These are phyloP conservation scores for Hygrophoropsis aurantiaca DNA, from an alignment of 768 basidiomycete species.

Conservation along the genomic window DNA sequence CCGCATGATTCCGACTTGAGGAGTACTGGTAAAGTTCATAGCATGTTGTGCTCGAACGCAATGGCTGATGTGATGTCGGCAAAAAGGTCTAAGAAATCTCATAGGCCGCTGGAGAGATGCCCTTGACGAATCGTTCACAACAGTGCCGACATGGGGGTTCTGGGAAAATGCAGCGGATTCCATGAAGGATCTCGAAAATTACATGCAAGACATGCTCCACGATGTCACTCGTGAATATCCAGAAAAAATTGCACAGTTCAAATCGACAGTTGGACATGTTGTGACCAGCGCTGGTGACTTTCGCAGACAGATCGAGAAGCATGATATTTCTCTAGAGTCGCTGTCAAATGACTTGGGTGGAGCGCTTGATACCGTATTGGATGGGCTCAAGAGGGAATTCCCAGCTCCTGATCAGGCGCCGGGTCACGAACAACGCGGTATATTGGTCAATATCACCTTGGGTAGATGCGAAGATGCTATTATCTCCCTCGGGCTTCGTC, in stretches of 20 bases:
- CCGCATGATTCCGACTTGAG: too few species aligned
- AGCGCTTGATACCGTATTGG: slow-evolving; percentile 14
- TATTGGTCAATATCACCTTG: slow-evolving; percentile 19
- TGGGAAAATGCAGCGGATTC: slow-evolving; percentile 10
- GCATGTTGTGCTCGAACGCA: too few species aligned
- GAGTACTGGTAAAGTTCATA: too few species aligned
- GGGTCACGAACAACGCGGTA: slow-evolving; percentile 23
- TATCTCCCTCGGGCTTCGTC: slow-evolving; percentile 17
- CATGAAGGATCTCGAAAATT: slow-evolving; percentile 9
- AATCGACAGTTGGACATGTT: slow-evolving; percentile 14
- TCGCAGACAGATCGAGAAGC: neutral
- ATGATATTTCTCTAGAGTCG: slow-evolving; percentile 8
- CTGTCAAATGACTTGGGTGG: slow-evolving; percentile 18
- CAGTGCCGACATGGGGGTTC: neutral
- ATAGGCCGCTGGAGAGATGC: too few species aligned
- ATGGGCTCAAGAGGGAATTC: slow-evolving; percentile 25
- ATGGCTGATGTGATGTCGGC: too few species aligned
- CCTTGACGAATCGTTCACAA: too few species aligned
- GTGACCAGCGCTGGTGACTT: slow-evolving; percentile 15
- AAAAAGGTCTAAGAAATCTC: too few species aligned
- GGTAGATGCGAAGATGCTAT: slow-evolving; percentile 24
- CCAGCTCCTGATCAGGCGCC: slow-evolving; percentile 30
- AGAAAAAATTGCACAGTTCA: slow-evolving; percentile 21
- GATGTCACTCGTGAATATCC: slow-evolving; percentile 9
- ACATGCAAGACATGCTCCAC: slow-evolving; percentile 17